Percentiles rank a stretch among this genome's conserved stretches.
These are phyloP conservation scores for Zopfia rhizophila DNA, from an alignment of 2,329 filamentous ascomycete genomes.

Conservation along the genomic window DNA sequence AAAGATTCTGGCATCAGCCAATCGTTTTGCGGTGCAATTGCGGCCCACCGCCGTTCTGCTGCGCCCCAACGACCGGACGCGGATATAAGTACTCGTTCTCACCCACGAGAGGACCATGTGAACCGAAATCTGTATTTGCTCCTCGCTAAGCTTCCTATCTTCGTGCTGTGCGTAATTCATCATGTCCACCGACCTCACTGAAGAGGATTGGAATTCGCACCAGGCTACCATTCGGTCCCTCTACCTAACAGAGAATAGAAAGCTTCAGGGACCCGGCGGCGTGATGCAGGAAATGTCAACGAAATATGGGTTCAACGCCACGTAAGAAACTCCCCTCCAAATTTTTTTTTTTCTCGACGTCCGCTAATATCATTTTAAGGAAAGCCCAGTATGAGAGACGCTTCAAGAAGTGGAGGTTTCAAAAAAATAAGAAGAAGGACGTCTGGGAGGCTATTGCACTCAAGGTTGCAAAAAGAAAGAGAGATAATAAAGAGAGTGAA, in stretches of 20 bases:
- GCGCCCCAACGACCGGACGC: neutral
- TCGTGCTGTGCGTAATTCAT: neutral
- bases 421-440: slow-evolving; percentile 30
- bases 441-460: slow-evolving; percentile 27
- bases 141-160: slow-evolving; percentile 1
- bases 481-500: slow-evolving; percentile 30
- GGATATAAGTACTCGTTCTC: slow-evolving; percentile 2
- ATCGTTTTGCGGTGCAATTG: slow-evolving; percentile 1
- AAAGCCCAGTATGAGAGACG: slow-evolving; percentile 31
- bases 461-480: slow-evolving; percentile 31
- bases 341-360: slow-evolving; percentile 1
- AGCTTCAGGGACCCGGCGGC: neutral
- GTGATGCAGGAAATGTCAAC: too few species aligned
- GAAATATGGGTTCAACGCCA: slow-evolving; percentile 11
- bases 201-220: slow-evolving; percentile 27
- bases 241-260: slow-evolving; percentile 9
- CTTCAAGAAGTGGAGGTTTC: slow-evolving; percentile 34
- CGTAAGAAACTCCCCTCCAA: slow-evolving; percentile 6
- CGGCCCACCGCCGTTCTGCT: neutral
- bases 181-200: slow-evolving; percentile 4
- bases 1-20: slow-evolving; percentile 11
- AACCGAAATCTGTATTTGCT: slow-evolving; percentile 4
- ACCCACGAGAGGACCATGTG: slow-evolving; percentile 1
- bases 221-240: slow-evolving; percentile 31
- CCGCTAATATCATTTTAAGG: slow-evolving; percentile 15